Evolutionary conservation across 345 rosid species (phyloP).

Genomic region (Cochlearia excelsa): DNA sequence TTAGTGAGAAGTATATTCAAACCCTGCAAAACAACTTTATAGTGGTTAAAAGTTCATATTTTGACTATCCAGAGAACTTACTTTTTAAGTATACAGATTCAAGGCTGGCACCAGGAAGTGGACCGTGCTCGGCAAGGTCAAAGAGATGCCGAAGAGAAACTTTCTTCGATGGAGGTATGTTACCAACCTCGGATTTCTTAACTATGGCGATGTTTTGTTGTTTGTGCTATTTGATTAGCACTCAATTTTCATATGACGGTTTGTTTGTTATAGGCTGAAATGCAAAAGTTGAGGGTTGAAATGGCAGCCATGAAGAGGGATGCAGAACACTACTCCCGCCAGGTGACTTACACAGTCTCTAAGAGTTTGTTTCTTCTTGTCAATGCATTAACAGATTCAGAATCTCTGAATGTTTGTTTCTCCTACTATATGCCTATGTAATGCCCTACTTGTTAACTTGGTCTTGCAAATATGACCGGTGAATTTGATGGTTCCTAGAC

Average conservation of each 20-base stretch:
- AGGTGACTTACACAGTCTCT: slow-evolving; percentile 50
- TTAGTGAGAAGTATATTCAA: background rate
- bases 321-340: slow-evolving; percentile 99
- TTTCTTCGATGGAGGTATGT: slow-evolving; percentile 79
- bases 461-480: background rate
- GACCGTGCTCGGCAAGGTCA: slow-evolving; percentile 96
- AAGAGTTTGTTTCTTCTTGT: slow-evolving; percentile 20
- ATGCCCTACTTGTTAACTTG: background rate
- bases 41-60: slow-evolving; percentile 18
- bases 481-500: slow-evolving; percentile 3
- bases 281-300: slow-evolving; percentile 95
- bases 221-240: slow-evolving; percentile 2
- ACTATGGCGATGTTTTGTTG: slow-evolving; percentile 6
- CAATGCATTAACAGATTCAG: slow-evolving; percentile 4
- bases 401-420: slow-evolving; percentile 1
- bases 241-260: background rate
- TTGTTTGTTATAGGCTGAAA: slow-evolving; percentile 66
- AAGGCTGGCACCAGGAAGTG: slow-evolving; percentile 95
- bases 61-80: slow-evolving; percentile 17
- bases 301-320: slow-evolving; percentile 98
- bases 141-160: slow-evolving; percentile 93
- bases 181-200: slow-evolving; percentile 2
- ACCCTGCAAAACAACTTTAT: slow-evolving; percentile 10
- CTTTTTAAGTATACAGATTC: slow-evolving; percentile 46
- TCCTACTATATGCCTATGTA: slow-evolving; percentile 1